Percentiles rank a stretch among this genome's conserved stretches.
Conservation (phyloP, 2,329 filamentous ascomycete genomes). For the Colletotrichum euphorbiae region DNA sequence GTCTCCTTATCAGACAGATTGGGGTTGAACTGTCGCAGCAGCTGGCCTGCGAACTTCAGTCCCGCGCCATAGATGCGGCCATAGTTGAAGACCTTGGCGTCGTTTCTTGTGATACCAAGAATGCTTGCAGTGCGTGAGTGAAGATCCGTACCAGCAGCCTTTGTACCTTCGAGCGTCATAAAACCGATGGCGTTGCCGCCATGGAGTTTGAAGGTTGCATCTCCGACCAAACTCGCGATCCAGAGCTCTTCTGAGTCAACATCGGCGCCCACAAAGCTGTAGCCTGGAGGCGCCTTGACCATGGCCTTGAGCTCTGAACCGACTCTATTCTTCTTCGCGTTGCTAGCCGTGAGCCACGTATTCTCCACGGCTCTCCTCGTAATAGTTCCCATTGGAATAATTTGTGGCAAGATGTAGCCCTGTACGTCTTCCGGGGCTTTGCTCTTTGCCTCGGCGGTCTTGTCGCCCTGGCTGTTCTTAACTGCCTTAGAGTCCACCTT, state of each 20-base stretch:
- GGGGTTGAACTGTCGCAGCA: slow-evolving; percentile 95
- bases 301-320: slow-evolving; percentile 98
- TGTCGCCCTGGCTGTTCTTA: slow-evolving; percentile 39
- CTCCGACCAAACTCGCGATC: slow-evolving; percentile 96
- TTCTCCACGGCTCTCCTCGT: slow-evolving; percentile 95
- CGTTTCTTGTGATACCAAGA: slow-evolving; percentile 91
- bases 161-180: slow-evolving; percentile 98
- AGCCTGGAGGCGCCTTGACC: slow-evolving; percentile 90
- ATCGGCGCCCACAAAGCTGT: slow-evolving; percentile 95
- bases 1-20: slow-evolving; percentile 83
- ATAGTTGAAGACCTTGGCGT: slow-evolving; percentile 99
- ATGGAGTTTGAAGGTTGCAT: slow-evolving; percentile 93
- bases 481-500: slow-evolving; percentile 19
- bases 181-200: slow-evolving; percentile 98
- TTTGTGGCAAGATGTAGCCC: slow-evolving; percentile 94
- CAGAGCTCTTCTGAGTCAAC: slow-evolving; percentile 98
- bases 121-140: slow-evolving; percentile 95
- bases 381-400: slow-evolving; percentile 98
- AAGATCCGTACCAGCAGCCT: slow-evolving; percentile 91
- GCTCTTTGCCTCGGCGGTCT: slow-evolving; percentile 36
- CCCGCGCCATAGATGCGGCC: slow-evolving; percentile 99
- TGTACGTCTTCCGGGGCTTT: slow-evolving; percentile 41
- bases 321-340: slow-evolving; percentile 95
- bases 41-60: slow-evolving; percentile 88
- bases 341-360: slow-evolving; percentile 97